Conservation (phyloP, 163 green algal genomes). For the Scenedesmus sp. region DNA sequence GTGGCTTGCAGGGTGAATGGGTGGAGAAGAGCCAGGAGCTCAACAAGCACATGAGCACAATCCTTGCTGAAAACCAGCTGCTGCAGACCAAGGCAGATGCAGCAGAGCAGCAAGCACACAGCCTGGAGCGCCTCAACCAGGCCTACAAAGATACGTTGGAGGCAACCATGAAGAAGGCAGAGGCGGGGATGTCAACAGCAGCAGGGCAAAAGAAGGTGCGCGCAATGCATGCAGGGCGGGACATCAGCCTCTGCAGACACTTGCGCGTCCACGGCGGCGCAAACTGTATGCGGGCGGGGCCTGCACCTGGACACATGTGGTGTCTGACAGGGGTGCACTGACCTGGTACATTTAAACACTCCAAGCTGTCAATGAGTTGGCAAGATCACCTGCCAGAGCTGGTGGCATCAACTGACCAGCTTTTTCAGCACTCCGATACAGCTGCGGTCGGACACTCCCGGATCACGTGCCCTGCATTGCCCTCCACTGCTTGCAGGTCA, state of each 20-base stretch:
- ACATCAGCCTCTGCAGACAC: background rate
- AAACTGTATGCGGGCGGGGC: too few relatives aligned
- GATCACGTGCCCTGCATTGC: background rate
- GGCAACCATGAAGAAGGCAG: background rate
- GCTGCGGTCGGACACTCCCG: too few relatives aligned
- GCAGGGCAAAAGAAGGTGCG: constrained; percentile 5
- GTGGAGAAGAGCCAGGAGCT: constrained; percentile 15
- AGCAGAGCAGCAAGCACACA: background rate
- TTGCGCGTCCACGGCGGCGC: too few relatives aligned
- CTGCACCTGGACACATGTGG: too few relatives aligned
- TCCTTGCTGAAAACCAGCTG: constrained; percentile 38
- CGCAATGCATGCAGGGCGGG: background rate
- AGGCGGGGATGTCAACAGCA: background rate
- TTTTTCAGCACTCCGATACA: too few relatives aligned
- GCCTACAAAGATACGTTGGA: background rate
- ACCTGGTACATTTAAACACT: too few relatives aligned
- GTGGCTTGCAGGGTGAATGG: constrained; percentile 6
- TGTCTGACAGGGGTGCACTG: too few relatives aligned
- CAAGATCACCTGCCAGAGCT: too few relatives aligned
- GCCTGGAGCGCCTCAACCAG: background rate
- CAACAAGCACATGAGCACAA: background rate
- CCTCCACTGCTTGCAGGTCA: background rate
- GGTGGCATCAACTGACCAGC: too few relatives aligned
- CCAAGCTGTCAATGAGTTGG: too few relatives aligned
- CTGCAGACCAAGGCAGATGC: constrained; percentile 21